Percentiles rank a stretch among this genome's conserved stretches.
Conservation (phyloP, 495 filamentous ascomycete genomes). For the Neurospora africana region DNA sequence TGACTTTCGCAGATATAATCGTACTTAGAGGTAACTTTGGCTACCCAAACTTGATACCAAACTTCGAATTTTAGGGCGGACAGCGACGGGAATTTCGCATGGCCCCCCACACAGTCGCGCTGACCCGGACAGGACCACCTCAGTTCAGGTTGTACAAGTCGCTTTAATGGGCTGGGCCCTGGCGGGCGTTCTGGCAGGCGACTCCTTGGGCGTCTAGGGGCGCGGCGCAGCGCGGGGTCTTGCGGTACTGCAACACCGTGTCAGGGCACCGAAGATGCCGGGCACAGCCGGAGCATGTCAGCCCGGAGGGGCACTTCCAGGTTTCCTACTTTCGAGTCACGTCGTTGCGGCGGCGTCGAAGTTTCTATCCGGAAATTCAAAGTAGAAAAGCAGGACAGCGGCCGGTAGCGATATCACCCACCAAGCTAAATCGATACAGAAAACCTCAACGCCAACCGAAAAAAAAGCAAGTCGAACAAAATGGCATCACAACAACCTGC, state of each 20-base stretch:
- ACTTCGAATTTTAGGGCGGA: too few relatives aligned
- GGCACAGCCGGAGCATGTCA: not conserved
- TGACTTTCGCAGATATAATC: too few relatives aligned
- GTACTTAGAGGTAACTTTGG: too few relatives aligned
- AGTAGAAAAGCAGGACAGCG: not conserved
- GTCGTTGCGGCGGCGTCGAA: not conserved
- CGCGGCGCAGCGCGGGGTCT: not conserved
- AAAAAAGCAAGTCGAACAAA: not conserved
- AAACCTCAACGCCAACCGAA: not conserved
- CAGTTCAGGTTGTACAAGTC: too few relatives aligned
- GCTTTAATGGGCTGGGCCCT: not conserved
- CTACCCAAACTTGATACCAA: too few relatives aligned
- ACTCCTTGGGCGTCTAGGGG: not conserved
- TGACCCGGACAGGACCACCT: too few relatives aligned
- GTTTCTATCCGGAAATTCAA: not conserved
- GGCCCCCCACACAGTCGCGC: too few relatives aligned
- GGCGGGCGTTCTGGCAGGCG: not conserved
- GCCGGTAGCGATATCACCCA: not conserved
- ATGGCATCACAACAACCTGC: constrained; percentile 11
- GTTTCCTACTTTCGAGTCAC: not conserved
- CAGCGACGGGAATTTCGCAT: too few relatives aligned
- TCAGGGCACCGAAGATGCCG: not conserved
- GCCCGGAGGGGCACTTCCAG: not conserved
- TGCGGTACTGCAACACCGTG: not conserved
- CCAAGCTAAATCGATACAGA: not conserved